Evolutionary conservation across 768 basidiomycete genomes (phyloP).

Genomic region (Lepiota subincarnata): DNA sequence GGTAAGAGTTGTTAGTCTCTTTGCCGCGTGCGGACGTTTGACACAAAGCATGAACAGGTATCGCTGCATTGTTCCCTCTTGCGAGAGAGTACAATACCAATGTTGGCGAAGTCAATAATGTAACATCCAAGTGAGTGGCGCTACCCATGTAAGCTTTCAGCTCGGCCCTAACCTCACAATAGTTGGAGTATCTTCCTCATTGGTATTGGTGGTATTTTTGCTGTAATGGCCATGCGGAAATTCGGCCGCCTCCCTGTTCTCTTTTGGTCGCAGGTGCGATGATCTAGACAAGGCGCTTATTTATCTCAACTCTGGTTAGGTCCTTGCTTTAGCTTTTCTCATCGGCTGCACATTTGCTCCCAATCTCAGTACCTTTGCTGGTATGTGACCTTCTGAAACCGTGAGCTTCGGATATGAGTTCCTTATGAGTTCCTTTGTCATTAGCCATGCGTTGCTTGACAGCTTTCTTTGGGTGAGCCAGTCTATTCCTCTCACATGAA

Average conservation of each 20-base stretch:
- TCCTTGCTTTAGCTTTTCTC: conserved; percentile 54
- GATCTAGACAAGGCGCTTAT: not conserved
- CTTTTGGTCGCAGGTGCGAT: conserved; percentile 63
- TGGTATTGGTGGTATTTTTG: conserved; percentile 52
- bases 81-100: conserved; percentile 53
- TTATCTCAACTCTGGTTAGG: conserved; percentile 23
- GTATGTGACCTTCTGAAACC: conserved; percentile 21
- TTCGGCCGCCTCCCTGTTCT: conserved; percentile 62
- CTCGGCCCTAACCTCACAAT: not conserved
- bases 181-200: conserved; percentile 68
- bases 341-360: conserved; percentile 47
- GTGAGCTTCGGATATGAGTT: not conserved
- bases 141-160: not conserved
- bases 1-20: conserved; percentile 29
- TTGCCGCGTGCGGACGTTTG: not conserved
- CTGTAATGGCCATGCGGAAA: conserved; percentile 60
- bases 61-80: conserved; percentile 51
- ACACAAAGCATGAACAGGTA: conserved; percentile 32
- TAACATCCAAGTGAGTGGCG: conserved; percentile 50
- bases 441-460: conserved; percentile 54
- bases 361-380: conserved; percentile 52
- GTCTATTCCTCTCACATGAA: conserved; percentile 3
- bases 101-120: conserved; percentile 52
- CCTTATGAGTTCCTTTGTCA: not conserved
- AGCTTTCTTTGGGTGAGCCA: conserved; percentile 49